Evolutionary conservation across 2,329 filamentous ascomycete genomes (phyloP), one percentile per base, ranked within the genome.

Genomic region (Talaromyces sp.): DNA sequence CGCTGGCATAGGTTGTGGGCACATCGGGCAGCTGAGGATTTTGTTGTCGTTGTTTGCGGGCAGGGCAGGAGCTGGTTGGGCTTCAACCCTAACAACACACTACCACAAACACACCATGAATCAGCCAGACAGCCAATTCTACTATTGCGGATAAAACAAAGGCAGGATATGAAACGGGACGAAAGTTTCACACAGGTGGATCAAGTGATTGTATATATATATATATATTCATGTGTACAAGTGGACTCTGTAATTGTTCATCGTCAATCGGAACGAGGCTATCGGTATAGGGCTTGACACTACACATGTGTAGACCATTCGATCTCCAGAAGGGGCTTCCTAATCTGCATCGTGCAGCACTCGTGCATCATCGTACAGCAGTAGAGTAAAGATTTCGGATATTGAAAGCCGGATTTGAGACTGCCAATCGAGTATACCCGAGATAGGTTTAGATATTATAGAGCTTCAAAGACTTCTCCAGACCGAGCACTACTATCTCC

Each of bases 21-120:
- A 31, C 31, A 33, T 62, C 55, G 61, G 61, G 61, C 61, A 62
- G 61, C 60, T 54, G 50, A 54, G 28, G 16, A 31, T n/a, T 35
- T 35, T 54, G 48, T 54, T 37, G 50, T 37, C 12, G 31, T 37
- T 37, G n/a, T 54, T 23, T 54, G 50, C 31, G 31, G 39, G 18
- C 46, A 14, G 35, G 46, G 39, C 35, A 55, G 60, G 50, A 48
- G 54, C 37, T 46, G 61, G 48, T 56, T 62, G 52, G 61, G 61
- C 50, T 56, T 58, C 55, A 56, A 62, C 55, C 31, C 61, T 58
- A 58, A 44, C 35, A 58, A n/a, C 14, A 11, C 25, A 48, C n/a
- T 16, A 33, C 56, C 39, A 56, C 50, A 48, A 57, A 50, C 21
- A 21, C 14, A 57, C 16, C 21, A 23, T 18, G 57, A 21, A 57